These are phyloP conservation scores for Exophiala dermatitidis DNA, from an alignment of 2,329 filamentous ascomycete species.

Conservation along the genomic window DNA sequence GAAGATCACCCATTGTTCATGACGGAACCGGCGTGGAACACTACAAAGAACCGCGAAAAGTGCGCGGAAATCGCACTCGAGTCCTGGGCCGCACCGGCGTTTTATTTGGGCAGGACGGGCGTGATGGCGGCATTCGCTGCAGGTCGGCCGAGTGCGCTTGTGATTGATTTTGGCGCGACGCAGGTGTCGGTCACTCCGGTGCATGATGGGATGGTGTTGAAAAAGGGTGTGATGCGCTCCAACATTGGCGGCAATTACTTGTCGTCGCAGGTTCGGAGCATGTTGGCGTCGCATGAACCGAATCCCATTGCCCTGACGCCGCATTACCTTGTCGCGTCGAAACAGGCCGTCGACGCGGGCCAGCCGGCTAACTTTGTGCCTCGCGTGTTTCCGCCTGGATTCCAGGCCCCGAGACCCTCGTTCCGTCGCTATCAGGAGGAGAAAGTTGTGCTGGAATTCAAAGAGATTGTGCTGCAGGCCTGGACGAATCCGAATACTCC, in stretches of 20 bases:
- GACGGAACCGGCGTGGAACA: slow-evolving; percentile 92
- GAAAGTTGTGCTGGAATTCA: slow-evolving; percentile 88
- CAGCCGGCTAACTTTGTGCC: slow-evolving; percentile 66
- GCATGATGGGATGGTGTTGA: slow-evolving; percentile 88
- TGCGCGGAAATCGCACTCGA: slow-evolving; percentile 96
- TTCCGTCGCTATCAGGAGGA: slow-evolving; percentile 86
- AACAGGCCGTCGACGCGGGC: slow-evolving; percentile 80
- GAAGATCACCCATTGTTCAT: slow-evolving; percentile 85
- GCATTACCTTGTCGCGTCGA: slow-evolving; percentile 80
- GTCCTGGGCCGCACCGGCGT: slow-evolving; percentile 89
- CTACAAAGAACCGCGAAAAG: slow-evolving; percentile 80
- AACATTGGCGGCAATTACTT: slow-evolving; percentile 83
- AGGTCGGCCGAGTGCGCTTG: slow-evolving; percentile 85
- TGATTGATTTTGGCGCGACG: slow-evolving; percentile 84
- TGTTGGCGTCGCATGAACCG: slow-evolving; percentile 61
- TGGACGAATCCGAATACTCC: slow-evolving; percentile 53
- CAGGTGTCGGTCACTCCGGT: slow-evolving; percentile 85
- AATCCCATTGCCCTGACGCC: slow-evolving; percentile 71
- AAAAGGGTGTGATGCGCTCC: slow-evolving; percentile 80
- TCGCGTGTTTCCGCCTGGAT: slow-evolving; percentile 60
- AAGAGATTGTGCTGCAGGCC: slow-evolving; percentile 91
- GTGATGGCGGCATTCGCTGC: slow-evolving; percentile 87
- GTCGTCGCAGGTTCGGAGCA: slow-evolving; percentile 74
- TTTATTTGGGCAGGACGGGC: slow-evolving; percentile 83
- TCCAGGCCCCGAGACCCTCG: slow-evolving; percentile 54